phyloP scores from a whole-genome alignment of 371 early-diverging fungal species.

The Chytridium lagenaria region DNA sequence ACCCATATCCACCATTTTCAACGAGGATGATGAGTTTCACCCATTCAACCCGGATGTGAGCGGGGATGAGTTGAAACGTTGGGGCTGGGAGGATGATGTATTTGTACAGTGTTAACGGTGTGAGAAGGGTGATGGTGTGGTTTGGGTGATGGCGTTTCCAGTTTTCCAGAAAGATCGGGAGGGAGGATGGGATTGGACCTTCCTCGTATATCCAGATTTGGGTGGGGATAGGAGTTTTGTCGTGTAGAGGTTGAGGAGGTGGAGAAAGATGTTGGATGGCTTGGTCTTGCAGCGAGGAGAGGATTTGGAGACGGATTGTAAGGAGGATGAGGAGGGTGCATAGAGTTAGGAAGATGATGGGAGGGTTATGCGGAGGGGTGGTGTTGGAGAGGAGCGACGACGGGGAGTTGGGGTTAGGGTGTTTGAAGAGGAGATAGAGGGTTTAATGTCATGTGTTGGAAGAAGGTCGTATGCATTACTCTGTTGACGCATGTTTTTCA shows the following conservation, averaged over 20 bases:
- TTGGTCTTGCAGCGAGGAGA: neutral
- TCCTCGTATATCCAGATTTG: neutral
- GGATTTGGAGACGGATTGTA: neutral
- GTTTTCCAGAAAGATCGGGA: neutral
- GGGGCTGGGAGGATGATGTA: neutral
- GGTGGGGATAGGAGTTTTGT: neutral
- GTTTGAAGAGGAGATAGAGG: neutral
- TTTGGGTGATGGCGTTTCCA: neutral
- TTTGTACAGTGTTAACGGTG: neutral
- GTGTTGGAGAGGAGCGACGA: neutral
- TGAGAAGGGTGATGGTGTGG: neutral
- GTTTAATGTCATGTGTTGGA: neutral
- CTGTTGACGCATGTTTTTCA: no score
- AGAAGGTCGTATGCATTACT: neutral
- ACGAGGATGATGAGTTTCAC: neutral
- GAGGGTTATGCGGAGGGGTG: neutral
- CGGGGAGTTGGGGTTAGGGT: neutral
- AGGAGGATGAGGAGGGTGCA: neutral
- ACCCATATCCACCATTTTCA: neutral
- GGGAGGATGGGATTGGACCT: neutral
- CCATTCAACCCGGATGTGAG: neutral
- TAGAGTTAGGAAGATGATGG: neutral
- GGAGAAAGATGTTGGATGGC: neutral
- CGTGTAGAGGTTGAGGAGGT: neutral
- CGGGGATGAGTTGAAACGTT: neutral